Base-by-base conservation (phyloP, 177 flowering plant species). In the Vitis hybrid region DNA sequence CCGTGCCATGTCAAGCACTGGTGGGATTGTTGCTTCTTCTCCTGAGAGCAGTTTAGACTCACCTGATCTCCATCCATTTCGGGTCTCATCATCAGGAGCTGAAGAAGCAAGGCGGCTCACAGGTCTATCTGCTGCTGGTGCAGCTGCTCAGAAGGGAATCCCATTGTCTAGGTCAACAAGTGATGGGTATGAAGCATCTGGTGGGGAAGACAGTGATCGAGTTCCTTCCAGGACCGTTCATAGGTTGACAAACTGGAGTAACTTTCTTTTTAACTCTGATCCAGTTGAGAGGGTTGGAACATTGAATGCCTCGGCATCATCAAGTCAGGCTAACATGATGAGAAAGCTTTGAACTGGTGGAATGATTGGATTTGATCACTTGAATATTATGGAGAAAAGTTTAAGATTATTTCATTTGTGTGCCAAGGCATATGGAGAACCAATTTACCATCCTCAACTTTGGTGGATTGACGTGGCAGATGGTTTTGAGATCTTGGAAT, bases 171-270 rank as follows among this genome's bases (percentile, higher is more conserved):
- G 94, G 82, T 93, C 97, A 40, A 86, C 94, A 6, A 95, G 98
- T 77, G 99, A 90, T 77, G 99, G 99, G 18, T 93, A 95, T 63
- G 99, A 95, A 56, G 91, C 99, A 11, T 95, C 99, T 15, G 99
- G 99, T 49, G 99, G 99, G 11, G 99, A 95, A 86, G 99, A 95
- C 66, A 95, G 97, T 76, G 99, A 95, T 69, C 79, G 79, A 19
- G 88, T 91, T 71, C 92, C 97, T 46, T 78, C 90, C 2, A 84
- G 94, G 72, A 68, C 71, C n/a, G 68, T 79, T 58, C 89, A 86
- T 8, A 83, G 88, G 73, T 80, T 92, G 48, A 75, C 81, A 21
- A 84, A 90, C 82, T 90, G 98, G 93, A 88, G 80, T 62, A 86
- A 82, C 71, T 64, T 84, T 40, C 84, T 87, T 4, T 85, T 85